Conservation (phyloP, 129 eudicot species). For the Flaveria linearis region DNA sequence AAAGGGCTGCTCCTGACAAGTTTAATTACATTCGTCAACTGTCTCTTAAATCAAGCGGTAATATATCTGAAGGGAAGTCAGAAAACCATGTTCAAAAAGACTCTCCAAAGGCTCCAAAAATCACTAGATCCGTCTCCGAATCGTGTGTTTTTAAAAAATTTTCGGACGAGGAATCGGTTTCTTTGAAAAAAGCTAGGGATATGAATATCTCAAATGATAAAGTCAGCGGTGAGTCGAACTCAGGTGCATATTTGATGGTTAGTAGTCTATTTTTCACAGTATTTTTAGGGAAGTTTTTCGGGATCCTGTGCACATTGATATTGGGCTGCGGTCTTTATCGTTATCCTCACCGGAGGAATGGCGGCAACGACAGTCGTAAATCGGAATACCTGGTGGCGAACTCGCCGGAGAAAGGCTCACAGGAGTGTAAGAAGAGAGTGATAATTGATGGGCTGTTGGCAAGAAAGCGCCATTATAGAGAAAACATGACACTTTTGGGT, state of each 20-base stretch:
- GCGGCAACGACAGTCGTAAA: conserved; percentile 5
- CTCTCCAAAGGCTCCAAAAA: not conserved
- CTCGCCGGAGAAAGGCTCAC: conserved; percentile 37
- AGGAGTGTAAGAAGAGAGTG: conserved; percentile 38
- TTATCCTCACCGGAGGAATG: conserved; percentile 27
- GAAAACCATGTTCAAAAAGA: conserved; percentile 15
- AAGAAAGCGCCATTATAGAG: conserved; percentile 41
- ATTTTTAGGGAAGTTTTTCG: conserved; percentile 43
- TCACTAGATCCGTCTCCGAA: conserved; percentile 21
- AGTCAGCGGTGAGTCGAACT: conserved; percentile 29
- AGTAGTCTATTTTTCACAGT: conserved; percentile 38
- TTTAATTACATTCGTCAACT: conserved; percentile 27
- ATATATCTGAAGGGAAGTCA: conserved; percentile 19
- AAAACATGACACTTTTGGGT: conserved; percentile 23
- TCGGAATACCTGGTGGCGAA: not conserved
- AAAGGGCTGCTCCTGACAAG: conserved; percentile 27
- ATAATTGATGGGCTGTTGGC: conserved; percentile 44
- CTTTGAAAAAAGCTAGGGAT: not conserved
- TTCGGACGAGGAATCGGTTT: not conserved
- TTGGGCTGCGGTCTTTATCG: conserved; percentile 17
- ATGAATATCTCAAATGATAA: not conserved
- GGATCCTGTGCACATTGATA: conserved; percentile 38
- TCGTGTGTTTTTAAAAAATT: not conserved
- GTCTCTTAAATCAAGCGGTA: conserved; percentile 14
- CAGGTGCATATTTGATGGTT: conserved; percentile 27